Base-by-base conservation (phyloP, 306 rosid species). In the Pyrus communis region DNA sequence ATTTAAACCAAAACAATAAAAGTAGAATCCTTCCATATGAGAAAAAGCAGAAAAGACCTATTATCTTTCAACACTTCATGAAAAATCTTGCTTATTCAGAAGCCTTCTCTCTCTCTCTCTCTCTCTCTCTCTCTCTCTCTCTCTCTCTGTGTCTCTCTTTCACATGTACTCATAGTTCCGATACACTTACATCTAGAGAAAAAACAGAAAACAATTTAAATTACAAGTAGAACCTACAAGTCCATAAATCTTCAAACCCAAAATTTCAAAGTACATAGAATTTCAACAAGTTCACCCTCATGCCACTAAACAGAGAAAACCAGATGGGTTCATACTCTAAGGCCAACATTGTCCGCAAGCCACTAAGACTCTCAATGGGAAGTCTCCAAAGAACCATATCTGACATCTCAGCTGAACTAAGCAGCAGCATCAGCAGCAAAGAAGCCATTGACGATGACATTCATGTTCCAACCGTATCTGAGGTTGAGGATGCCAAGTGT, bases 401-500 rank as follows among this genome's bases (percentile, higher is more conserved):
- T 10, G 92, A 90, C 64, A 71, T 85, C 57, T 75, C 83, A 7
- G 68, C 43, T 0, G 86, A 83, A 67, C 54, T 78, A 27, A 69
- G 61, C 69, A 71, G 42, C 23, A 64, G 9, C 70, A 64, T 4
- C 70, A 63, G 13, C 68, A 30, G 22, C 28, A 66, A 66, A 31
- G 78, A 67, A 27, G 70, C 70, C 31, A 27, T 45, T 45, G 61
- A 52, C 10, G 58, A 63, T 28, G 67, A 11, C 49, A 25, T n/a
- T 21, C 68, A 49, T 43, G 83, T 85, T 3, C 83, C 75, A 3
- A 23, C 76, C 0, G 77, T 81, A 28, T 73, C 77, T 0, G 89
- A 83, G 64, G 87, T 74, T 4, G 87, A 85, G 31, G 80, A 71
- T 17, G 91, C 84, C 6, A 72, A 73, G n/a, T 88, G 96, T 49